Evolutionary conservation across 2,329 filamentous ascomycete genomes (phyloP).

Genomic region (Cladosporium phlei): DNA sequence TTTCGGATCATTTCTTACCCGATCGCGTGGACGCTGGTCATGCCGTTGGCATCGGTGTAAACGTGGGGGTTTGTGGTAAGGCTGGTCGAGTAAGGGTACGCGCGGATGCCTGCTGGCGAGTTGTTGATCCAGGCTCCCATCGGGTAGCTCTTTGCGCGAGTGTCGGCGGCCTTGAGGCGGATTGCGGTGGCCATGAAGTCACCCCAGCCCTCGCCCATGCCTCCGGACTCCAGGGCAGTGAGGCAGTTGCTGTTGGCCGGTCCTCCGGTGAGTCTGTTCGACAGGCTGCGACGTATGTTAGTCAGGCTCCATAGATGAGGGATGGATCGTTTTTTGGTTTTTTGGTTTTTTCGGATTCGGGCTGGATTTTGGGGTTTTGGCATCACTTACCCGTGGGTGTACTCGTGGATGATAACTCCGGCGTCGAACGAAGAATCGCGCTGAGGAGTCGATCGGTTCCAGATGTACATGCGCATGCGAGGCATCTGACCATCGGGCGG

Average conservation of each 20-base stretch:
- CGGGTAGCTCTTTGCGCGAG: conserved; percentile 42
- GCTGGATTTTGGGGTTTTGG: too few relatives aligned
- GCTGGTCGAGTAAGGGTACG: conserved; percentile 50
- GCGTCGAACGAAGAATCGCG: conserved; percentile 57
- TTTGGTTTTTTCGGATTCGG: too few relatives aligned
- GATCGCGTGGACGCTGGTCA: conserved; percentile 43
- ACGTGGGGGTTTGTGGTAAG: conserved; percentile 47
- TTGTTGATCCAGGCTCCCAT: conserved; percentile 50
- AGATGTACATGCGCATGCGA: conserved; percentile 58
- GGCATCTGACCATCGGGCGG: conserved; percentile 48
- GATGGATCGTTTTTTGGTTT: too few relatives aligned
- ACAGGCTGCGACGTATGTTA: conserved; percentile 38
- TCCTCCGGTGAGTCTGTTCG: conserved; percentile 56
- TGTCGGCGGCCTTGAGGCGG: conserved; percentile 45
- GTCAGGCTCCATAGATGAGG: conserved; percentile 15
- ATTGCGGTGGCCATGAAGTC: conserved; percentile 54
- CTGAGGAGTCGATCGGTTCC: conserved; percentile 44
- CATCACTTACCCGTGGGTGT: conserved; percentile 38
- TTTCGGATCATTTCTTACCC: too few relatives aligned
- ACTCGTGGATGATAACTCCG: conserved; percentile 58
- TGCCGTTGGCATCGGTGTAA: conserved; percentile 43
- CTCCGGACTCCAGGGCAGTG: conserved; percentile 44
- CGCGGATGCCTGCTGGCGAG: conserved; percentile 43
- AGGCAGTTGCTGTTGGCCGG: conserved; percentile 51
- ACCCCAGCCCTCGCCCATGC: conserved; percentile 57